Percentiles rank a stretch among this genome's conserved stretches.
phyloP scores from a whole-genome alignment of 116 monocot species.

The Trichopus zeylanicus region DNA sequence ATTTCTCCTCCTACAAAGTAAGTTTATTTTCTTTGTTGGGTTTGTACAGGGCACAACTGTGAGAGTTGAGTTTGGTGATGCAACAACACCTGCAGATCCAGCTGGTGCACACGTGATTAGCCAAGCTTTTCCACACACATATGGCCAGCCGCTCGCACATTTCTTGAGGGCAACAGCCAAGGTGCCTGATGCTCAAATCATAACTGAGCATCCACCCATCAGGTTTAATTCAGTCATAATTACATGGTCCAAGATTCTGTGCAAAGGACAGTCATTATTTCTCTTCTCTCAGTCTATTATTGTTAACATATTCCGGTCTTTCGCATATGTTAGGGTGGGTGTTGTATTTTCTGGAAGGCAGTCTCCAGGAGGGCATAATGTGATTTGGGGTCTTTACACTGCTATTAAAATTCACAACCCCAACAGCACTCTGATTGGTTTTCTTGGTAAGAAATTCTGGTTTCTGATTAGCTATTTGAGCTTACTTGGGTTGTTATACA shows the following conservation, averaged over 20 bases:
- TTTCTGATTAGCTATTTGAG: background rate
- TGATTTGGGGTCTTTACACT: conserved; percentile 56
- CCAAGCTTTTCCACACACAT: conserved; percentile 74
- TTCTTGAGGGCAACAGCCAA: conserved; percentile 57
- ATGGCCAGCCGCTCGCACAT: conserved; percentile 86
- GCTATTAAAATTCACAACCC: conserved; percentile 56
- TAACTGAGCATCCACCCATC: conserved; percentile 57
- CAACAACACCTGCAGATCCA: conserved; percentile 63
- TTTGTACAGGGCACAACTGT: conserved; percentile 66
- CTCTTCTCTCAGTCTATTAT: background rate
- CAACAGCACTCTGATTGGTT: conserved; percentile 55
- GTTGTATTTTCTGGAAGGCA: conserved; percentile 74
- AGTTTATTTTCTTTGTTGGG: background rate
- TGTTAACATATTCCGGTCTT: background rate
- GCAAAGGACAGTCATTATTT: background rate
- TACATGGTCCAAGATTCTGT: background rate
- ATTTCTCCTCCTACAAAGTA: background rate
- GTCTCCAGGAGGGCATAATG: conserved; percentile 78
- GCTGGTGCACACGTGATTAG: conserved; percentile 67
- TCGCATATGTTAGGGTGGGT: conserved; percentile 43
- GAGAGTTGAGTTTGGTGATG: conserved; percentile 76
- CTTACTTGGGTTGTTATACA: background rate
- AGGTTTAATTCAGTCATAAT: conserved; percentile 24
- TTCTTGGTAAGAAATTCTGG: conserved; percentile 40
- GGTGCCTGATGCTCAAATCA: conserved; percentile 62